These are phyloP conservation scores for Aspergillus bombycis DNA, from an alignment of 2,329 filamentous ascomycete genomes.

Conservation along the genomic window DNA sequence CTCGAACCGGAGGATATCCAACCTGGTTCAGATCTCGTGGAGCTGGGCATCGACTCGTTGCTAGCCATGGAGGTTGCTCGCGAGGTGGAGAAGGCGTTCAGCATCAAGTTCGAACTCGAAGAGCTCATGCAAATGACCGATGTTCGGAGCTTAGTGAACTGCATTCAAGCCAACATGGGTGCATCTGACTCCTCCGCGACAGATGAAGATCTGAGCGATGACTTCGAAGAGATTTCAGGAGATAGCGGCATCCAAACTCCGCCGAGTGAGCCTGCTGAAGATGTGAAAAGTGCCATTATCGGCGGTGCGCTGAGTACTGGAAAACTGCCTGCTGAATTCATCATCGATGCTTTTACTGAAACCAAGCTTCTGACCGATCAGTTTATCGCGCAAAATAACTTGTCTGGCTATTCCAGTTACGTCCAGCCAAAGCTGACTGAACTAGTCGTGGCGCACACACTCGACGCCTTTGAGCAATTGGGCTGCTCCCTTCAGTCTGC, in stretches of 20 bases:
- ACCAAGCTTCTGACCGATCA: conserved; percentile 26
- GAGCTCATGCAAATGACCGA: conserved; percentile 32
- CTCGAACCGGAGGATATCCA: conserved; percentile 44
- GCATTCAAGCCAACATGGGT: conserved; percentile 21
- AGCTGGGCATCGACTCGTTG: conserved; percentile 26
- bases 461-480: conserved; percentile 40
- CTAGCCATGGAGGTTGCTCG: conserved; percentile 17
- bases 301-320: background rate
- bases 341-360: conserved; percentile 29
- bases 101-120: background rate
- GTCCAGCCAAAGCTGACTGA: conserved; percentile 27
- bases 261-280: background rate
- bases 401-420: conserved; percentile 24
- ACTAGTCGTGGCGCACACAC: conserved; percentile 22
- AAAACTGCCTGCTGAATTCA: background rate
- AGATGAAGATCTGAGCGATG: background rate
- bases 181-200: background rate
- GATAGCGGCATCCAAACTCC: background rate
- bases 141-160: conserved; percentile 30
- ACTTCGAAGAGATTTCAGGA: background rate
- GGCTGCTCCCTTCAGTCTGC: conserved; percentile 28
- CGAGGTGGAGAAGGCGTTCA: conserved; percentile 9
- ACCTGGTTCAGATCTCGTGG: conserved; percentile 40
- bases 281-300: background rate
- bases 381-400: conserved; percentile 24